phyloP scores from a whole-genome alignment of 805 yeast species.

The Starmera quercuum region DNA sequence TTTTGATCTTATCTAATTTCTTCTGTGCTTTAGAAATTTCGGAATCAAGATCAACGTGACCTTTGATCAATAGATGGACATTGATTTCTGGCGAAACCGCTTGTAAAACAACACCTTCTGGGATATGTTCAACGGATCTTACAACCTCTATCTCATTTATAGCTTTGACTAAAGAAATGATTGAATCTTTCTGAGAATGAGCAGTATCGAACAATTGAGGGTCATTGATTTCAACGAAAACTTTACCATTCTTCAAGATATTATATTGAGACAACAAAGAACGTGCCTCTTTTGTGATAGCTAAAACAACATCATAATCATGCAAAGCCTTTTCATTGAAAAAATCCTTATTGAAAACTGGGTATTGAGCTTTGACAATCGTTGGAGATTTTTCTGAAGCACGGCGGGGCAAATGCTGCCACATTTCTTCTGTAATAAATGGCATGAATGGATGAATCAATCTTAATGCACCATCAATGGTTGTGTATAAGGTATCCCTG shows the following conservation, averaged over 20 bases:
- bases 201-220: constrained; percentile 44
- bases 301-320: constrained; percentile 79
- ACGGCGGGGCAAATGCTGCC: constrained; percentile 96
- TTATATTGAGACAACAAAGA: constrained; percentile 86
- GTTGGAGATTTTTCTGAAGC: constrained; percentile 60
- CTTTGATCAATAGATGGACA: constrained; percentile 89
- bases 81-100: constrained; percentile 74
- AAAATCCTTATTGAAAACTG: constrained; percentile 52
- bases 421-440: constrained; percentile 92
- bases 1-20: constrained; percentile 63
- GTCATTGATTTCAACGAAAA: constrained; percentile 66
- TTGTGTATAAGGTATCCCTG: constrained; percentile 86
- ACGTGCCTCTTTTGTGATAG: constrained; percentile 84
- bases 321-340: constrained; percentile 57
- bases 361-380: constrained; percentile 76
- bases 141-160: constrained; percentile 70
- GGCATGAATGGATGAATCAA: constrained; percentile 99
- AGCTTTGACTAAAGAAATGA: constrained; percentile 87
- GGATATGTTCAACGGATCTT: constrained; percentile 46
- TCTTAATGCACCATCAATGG: constrained; percentile 85
- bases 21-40: constrained; percentile 78
- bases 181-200: constrained; percentile 70
- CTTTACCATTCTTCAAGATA: constrained; percentile 81
- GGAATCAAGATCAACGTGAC: constrained; percentile 86
- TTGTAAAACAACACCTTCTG: constrained; percentile 85